A percentile compares a stretch with the other conserved stretches of the same genome.
Evolutionary conservation across 345 rosid genomes (phyloP).

Genomic region (Acer yangbiense): DNA sequence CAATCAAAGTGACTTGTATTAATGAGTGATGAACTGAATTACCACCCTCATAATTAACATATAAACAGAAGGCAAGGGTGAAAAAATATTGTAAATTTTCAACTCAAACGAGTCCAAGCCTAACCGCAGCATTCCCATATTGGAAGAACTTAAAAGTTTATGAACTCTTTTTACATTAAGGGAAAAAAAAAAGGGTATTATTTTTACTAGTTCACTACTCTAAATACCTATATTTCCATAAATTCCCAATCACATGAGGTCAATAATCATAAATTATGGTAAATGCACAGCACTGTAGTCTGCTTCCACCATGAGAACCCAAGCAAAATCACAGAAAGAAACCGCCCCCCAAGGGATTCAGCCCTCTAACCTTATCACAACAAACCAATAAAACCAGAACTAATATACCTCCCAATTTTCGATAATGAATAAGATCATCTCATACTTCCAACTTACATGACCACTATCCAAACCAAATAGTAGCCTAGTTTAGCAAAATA

Average conservation of each 20-base stretch:
- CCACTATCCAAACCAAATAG: background rate
- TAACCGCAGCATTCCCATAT: background rate
- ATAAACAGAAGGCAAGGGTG: background rate
- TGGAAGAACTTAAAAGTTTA: background rate
- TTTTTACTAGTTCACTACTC: background rate
- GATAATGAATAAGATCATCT: background rate
- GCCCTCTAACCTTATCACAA: background rate
- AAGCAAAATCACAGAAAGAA: background rate
- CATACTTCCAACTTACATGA: background rate
- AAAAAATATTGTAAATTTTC: background rate
- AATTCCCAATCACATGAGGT: background rate
- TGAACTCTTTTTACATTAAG: too few relatives aligned
- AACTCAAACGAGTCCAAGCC: background rate
- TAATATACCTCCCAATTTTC: background rate
- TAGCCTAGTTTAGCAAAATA: background rate
- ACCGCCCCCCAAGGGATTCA: background rate
- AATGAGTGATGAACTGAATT: conserved; percentile 14
- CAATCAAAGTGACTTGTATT: conserved; percentile 13
- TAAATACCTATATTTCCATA: background rate
- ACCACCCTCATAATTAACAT: background rate
- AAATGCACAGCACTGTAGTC: background rate
- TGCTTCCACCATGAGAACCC: background rate
- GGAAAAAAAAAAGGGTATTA: background rate
- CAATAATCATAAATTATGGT: background rate
- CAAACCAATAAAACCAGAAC: background rate